Evolutionary conservation across 1,284 basidiomycete species (phyloP).

Genomic region (Austroboletus novae-zelandiae): DNA sequence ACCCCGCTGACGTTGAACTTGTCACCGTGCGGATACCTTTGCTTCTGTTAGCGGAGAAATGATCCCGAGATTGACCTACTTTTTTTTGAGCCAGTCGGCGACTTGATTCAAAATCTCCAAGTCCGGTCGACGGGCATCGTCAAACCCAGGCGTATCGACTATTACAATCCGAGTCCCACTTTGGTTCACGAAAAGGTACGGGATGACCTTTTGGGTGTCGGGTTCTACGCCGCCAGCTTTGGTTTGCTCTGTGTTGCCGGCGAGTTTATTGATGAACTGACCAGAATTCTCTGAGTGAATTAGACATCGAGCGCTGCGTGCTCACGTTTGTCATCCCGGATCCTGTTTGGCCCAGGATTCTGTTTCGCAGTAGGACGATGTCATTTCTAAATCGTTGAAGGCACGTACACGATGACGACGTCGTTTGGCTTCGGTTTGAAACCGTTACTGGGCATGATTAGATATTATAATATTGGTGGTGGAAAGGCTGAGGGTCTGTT

Average conservation of each 20-base stretch:
- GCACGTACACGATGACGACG: constrained; percentile 13
- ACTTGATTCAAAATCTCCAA: constrained; percentile 16
- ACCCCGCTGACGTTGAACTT: constrained; percentile 22
- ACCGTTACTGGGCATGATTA: not conserved
- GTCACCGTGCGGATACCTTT: constrained; percentile 11
- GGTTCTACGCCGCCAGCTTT: constrained; percentile 7
- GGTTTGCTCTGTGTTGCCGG: constrained; percentile 5
- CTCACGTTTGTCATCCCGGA: constrained; percentile 22
- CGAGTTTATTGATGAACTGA: constrained; percentile 21
- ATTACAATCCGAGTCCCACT: constrained; percentile 14
- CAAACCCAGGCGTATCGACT: constrained; percentile 27
- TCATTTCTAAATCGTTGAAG: not conserved
- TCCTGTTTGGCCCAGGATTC: constrained; percentile 21
- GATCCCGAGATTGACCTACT: constrained; percentile 4
- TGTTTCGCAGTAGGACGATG: not conserved
- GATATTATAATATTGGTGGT: not conserved
- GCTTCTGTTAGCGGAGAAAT: not conserved
- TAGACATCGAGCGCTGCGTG: not conserved
- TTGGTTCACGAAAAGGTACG: constrained; percentile 1
- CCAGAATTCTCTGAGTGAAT: not conserved
- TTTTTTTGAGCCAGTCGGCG: constrained; percentile 11
- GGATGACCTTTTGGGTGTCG: constrained; percentile 10
- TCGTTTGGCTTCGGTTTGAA: constrained; percentile 13
- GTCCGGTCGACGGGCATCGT: constrained; percentile 18
- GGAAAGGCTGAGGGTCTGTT: not conserved